A percentile compares a stretch with the other conserved stretches of the same genome.
Evolutionary conservation across 225 moss, liverwort and hornwort species (phyloP).

Genomic region (Physcomitrium patens): DNA sequence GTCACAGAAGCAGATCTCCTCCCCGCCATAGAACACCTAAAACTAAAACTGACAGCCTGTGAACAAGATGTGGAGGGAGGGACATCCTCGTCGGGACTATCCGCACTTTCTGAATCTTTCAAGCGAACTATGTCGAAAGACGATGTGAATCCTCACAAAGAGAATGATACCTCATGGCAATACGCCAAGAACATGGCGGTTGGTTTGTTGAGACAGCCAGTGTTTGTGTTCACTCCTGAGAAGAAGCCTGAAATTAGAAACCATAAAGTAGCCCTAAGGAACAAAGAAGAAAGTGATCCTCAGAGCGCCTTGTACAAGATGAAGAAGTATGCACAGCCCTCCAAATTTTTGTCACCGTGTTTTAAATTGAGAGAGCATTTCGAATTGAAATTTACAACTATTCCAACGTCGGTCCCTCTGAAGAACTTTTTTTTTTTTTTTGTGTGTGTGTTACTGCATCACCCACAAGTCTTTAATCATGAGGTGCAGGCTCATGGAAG

Average conservation of each 20-base stretch:
- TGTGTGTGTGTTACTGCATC: neutral
- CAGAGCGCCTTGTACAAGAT: slow-evolving; percentile 28
- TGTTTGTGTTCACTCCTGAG: slow-evolving; percentile 34
- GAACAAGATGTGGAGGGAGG: slow-evolving; percentile 9
- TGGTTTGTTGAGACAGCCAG: slow-evolving; percentile 32
- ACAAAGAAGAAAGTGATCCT: slow-evolving; percentile 28
- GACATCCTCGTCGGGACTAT: neutral
- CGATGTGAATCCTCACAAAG: slow-evolving; percentile 1
- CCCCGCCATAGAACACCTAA: slow-evolving; percentile 34
- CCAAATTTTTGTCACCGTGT: neutral
- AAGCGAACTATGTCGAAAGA: neutral
- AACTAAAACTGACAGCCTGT: slow-evolving; percentile 23
- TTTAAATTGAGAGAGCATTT: neutral
- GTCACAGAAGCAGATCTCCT: slow-evolving; percentile 35
- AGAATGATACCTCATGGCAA: neutral
- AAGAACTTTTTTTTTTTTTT: neutral
- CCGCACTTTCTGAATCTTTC: slow-evolving; percentile 13
- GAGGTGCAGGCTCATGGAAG: slow-evolving; percentile 40
- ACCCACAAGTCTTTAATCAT: slow-evolving; percentile 1
- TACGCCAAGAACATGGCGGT: slow-evolving; percentile 23
- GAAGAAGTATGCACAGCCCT: slow-evolving; percentile 25
- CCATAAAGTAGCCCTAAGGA: slow-evolving; percentile 8
- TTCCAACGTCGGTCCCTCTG: neutral
- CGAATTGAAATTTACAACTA: too few species aligned
- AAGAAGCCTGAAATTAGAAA: slow-evolving; percentile 19